Percentiles rank a stretch among this genome's conserved stretches.
Evolutionary conservation across 441 rosid species (phyloP).

Genomic region (Corymbia citriodora): DNA sequence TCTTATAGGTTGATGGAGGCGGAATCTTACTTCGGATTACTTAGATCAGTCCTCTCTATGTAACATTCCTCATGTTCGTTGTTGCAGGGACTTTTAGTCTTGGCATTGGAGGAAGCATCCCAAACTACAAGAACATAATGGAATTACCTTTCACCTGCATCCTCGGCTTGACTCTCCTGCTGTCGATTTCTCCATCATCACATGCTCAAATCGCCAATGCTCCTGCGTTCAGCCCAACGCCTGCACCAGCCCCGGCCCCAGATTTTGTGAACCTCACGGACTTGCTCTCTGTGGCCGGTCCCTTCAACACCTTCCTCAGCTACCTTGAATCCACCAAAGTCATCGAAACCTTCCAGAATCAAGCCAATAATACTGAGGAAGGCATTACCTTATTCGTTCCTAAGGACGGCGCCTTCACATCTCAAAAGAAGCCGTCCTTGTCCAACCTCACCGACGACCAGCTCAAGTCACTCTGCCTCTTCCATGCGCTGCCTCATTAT

Average conservation of each 20-base stretch:
- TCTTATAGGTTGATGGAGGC: background rate
- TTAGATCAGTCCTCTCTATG: background rate
- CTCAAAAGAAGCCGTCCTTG: constrained; percentile 62
- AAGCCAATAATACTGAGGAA: constrained; percentile 84
- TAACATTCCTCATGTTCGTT: background rate
- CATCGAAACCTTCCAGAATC: constrained; percentile 86
- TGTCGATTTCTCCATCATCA: constrained; percentile 27
- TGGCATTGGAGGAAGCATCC: constrained; percentile 3
- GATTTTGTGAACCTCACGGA: constrained; percentile 67
- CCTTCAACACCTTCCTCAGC: constrained; percentile 74
- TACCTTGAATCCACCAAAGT: constrained; percentile 69
- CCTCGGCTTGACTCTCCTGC: constrained; percentile 22
- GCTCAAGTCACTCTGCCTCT: constrained; percentile 72
- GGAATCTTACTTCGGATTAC: background rate
- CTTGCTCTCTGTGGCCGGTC: constrained; percentile 83
- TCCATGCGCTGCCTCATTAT: constrained; percentile 78
- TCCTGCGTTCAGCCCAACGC: constrained; percentile 50
- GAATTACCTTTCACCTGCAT: constrained; percentile 25
- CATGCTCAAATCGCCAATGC: constrained; percentile 42
- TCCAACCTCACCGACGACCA: constrained; percentile 68
- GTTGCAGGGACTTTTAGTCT: constrained; percentile 32
- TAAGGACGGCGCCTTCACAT: constrained; percentile 63
- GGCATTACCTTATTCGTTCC: constrained; percentile 92
- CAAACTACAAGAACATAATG: constrained; percentile 22
- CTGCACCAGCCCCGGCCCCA: constrained; percentile 75